Evolutionary conservation across 352 stramenopile genomes (phyloP).

Genomic region (Sclerospora graminicola): DNA sequence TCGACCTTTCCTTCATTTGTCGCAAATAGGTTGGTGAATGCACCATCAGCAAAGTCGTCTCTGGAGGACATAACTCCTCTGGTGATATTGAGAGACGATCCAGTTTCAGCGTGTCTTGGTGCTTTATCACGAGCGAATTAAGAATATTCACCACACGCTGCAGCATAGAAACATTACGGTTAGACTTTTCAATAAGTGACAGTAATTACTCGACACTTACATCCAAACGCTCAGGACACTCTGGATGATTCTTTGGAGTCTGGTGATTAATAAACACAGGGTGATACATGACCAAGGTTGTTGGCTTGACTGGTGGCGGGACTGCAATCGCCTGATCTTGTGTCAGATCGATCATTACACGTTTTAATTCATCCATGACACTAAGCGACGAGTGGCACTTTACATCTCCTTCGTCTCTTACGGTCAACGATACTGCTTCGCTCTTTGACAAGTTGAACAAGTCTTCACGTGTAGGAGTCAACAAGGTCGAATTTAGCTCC

Average conservation of each 20-base stretch:
- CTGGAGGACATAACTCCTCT: constrained; percentile 58
- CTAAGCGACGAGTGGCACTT: constrained; percentile 7
- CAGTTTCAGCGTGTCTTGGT: constrained; percentile 57
- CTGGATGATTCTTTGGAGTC: constrained; percentile 71
- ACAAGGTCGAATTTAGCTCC: constrained; percentile 39
- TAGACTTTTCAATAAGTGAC: not conserved
- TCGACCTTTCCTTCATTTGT: constrained; percentile 55
- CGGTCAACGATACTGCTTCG: constrained; percentile 1
- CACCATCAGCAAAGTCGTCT: constrained; percentile 72
- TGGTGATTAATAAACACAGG: constrained; percentile 79
- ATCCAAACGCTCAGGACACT: constrained; percentile 74
- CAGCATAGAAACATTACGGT: constrained; percentile 2
- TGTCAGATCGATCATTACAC: constrained; percentile 69
- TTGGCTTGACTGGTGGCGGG: constrained; percentile 20
- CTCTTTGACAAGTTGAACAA: not conserved
- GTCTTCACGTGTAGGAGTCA: constrained; percentile 16
- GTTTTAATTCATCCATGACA: constrained; percentile 68
- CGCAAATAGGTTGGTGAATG: constrained; percentile 74
- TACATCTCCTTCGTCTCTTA: constrained; percentile 11
- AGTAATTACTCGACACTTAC: constrained; percentile 25
- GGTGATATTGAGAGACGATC: constrained; percentile 54
- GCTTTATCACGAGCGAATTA: constrained; percentile 45
- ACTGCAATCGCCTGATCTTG: constrained; percentile 33
- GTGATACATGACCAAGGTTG: constrained; percentile 74
- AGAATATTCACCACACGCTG: constrained; percentile 69